Base-by-base conservation (phyloP, 2,329 filamentous ascomycete species). In the Aplosporella prunicola region DNA sequence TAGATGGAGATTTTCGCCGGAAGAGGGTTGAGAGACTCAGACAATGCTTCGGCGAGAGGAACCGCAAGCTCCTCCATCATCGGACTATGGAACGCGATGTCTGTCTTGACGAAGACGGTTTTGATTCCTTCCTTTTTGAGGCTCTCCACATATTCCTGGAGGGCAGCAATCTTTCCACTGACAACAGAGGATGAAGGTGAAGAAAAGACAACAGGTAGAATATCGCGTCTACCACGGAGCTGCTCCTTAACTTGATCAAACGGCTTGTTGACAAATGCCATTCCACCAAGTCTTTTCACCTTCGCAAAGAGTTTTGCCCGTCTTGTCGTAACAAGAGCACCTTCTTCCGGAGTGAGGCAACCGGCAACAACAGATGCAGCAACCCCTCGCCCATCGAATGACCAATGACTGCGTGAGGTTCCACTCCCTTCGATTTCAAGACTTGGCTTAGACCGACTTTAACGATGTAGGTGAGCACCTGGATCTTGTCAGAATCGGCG, bases 381-480 rank as follows among this genome's bases (percentile, higher is more conserved):
- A 9, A 63, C 60, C n/a, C n/a, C 40, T 66, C 63, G 2, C 63
- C 62, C 3, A 63, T 53, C 0, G 62, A 65, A 36, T 66, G 62
- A 2, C 62, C 62, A 25, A 65, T 56, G 5, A 66, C 48, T 0
- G 61, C 62, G 7, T 51, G 35, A 1, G 62, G 61, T 3, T 35
- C 20, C 0, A 59, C 20, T 0, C 58, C 58, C 18, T 52, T 50
- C 5, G 45, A 44, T 18, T 45, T 40, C 1, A 66, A 52, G 1
- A 62, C 32, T 0, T 50, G 49, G 13, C 37, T 42, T 3, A 63
- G 46, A 2, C 52, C 57, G 37, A 53, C 46, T 33, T 66, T 62
- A 20, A 65, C 51, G 5, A 56, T 41, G 28, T 56, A 64, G 0
- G 57, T 62, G 9, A 61, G 41, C 2, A 57, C 40, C 36, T 61